A percentile compares a stretch with the other conserved stretches of the same genome.
Evolutionary conservation across 2,329 filamentous ascomycete species (phyloP).

Genomic region (Herpotrichia juniperi): DNA sequence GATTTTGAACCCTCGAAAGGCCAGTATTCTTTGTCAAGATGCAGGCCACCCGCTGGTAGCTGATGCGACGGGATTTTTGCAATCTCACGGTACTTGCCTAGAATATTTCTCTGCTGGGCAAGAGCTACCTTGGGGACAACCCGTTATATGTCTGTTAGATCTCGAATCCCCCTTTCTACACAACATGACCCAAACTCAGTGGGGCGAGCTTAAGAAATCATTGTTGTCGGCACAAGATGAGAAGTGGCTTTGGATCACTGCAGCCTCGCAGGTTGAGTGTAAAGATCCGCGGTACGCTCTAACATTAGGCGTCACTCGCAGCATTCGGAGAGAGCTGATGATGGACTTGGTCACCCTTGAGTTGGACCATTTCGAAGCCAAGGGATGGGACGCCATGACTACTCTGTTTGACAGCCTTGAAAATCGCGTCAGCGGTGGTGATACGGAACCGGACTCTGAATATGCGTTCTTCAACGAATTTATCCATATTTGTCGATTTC

Average conservation of each 20-base stretch:
- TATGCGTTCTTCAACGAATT: not conserved
- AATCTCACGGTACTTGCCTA: too few relatives aligned
- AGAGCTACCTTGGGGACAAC: too few relatives aligned
- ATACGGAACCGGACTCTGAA: not conserved
- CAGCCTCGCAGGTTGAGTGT: conserved; percentile 23
- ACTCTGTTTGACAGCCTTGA: conserved; percentile 17
- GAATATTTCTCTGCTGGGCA: too few relatives aligned
- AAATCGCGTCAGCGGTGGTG: not conserved
- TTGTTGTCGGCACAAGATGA: too few relatives aligned
- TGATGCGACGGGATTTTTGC: too few relatives aligned
- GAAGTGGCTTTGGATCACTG: conserved; percentile 42
- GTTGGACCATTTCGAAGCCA: conserved; percentile 12
- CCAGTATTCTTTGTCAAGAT: too few relatives aligned
- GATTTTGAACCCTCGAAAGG: too few relatives aligned
- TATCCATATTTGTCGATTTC: not conserved
- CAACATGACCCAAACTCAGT: too few relatives aligned
- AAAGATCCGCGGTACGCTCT: conserved; percentile 36
- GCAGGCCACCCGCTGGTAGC: too few relatives aligned
- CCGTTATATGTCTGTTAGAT: too few relatives aligned
- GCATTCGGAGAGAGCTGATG: conserved; percentile 32
- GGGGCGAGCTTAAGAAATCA: too few relatives aligned
- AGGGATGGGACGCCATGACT: not conserved
- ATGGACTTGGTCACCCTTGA: conserved; percentile 33
- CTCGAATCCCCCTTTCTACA: too few relatives aligned
- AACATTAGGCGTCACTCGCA: conserved; percentile 34